Evolutionary conservation across 495 filamentous ascomycete genomes (phyloP), one percentile per base, ranked within the genome.

Genomic region (Lophium mytilinum): DNA sequence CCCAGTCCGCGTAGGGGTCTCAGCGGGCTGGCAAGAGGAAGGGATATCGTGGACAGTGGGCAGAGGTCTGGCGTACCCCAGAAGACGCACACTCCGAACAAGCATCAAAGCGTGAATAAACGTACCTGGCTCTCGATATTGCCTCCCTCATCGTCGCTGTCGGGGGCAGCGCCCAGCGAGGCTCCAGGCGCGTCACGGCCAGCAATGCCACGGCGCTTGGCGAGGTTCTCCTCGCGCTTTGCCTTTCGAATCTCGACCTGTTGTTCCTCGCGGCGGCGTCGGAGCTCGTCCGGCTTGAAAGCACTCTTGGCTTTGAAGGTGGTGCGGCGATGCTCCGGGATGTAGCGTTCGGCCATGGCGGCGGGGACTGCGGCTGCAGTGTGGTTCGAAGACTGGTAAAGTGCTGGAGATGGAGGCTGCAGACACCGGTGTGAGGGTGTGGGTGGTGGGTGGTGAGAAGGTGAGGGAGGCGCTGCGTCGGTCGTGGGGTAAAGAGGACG

Each of bases 301-400:
- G 89, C 87, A 71, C 85, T 88, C 79, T 93, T 94, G 57, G 94
- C 94, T 84, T 99, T 99, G 82, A 93, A 99, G 75, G 95, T 91
- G 47, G 86, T 95, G 68, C 94, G 93, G 69, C 94, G 90, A 81
- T 99, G 94, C 76, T 97, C 94, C 69, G 94, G 94, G 70, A 99
- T 99, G 78, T 95, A 99, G 48, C 91, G 88, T 69, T 99, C 94
- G 67, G 92, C 83, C 94, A 99, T 99, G 78, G 63, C 86, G 70
- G 52, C 21, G 56, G 33, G 39, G 17, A 15, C 35, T 15, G 37
- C 17, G 40, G 45, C 21, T 47, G 40, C 24, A 52, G 11, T 11
- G 30, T 49, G 37, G 41, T 41, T 49, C 68, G 65, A 56, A 52
- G 60, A 53, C 40, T 55, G 56, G 51, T 65, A 43, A 41, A 35